Percentiles rank a stretch among this genome's conserved stretches.
These are phyloP conservation scores for Scheffersomyces titani DNA, from an alignment of 1,139 yeast species.

Conservation along the genomic window DNA sequence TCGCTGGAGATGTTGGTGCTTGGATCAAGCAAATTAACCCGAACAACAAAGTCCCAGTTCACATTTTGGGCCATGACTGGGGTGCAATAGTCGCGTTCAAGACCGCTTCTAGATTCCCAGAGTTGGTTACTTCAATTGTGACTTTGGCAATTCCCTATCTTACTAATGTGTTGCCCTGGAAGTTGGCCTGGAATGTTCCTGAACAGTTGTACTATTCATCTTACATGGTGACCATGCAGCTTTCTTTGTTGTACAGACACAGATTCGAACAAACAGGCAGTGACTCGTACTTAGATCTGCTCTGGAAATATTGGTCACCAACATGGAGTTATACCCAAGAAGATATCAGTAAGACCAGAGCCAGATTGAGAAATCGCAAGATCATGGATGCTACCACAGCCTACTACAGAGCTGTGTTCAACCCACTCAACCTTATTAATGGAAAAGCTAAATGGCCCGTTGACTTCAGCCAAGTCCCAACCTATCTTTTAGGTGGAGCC, in stretches of 20 bases:
- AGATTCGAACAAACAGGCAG: slow-evolving; percentile 18
- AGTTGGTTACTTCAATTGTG: slow-evolving; percentile 34
- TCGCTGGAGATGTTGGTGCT: slow-evolving; percentile 38
- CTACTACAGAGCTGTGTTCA: slow-evolving; percentile 38
- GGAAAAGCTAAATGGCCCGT: slow-evolving; percentile 24
- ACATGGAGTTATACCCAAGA: slow-evolving; percentile 30
- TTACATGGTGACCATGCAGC: slow-evolving; percentile 47
- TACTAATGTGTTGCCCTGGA: slow-evolving; percentile 28
- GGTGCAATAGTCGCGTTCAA: slow-evolving; percentile 43
- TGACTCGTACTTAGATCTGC: slow-evolving; percentile 29
- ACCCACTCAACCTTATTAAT: slow-evolving; percentile 22
- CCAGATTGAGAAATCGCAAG: slow-evolving; percentile 25
- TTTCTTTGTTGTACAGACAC: slow-evolving; percentile 22
- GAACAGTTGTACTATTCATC: slow-evolving; percentile 37
- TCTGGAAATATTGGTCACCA: slow-evolving; percentile 49
- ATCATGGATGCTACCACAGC: slow-evolving; percentile 44
- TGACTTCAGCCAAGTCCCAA: slow-evolving; percentile 42
- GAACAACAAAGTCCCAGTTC: slow-evolving; percentile 29
- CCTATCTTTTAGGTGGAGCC: slow-evolving; percentile 38
- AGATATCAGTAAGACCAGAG: slow-evolving; percentile 32
- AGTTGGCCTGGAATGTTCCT: slow-evolving; percentile 31
- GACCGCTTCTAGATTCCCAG: slow-evolving; percentile 38
- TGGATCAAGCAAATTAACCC: slow-evolving; percentile 32
- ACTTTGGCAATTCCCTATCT: slow-evolving; percentile 45
- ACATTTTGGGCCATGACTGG: slow-evolving; percentile 50